Evolutionary conservation across 768 basidiomycete species (phyloP), one percentile per base, ranked within the genome.

Genomic region (Royoungia palumana): DNA sequence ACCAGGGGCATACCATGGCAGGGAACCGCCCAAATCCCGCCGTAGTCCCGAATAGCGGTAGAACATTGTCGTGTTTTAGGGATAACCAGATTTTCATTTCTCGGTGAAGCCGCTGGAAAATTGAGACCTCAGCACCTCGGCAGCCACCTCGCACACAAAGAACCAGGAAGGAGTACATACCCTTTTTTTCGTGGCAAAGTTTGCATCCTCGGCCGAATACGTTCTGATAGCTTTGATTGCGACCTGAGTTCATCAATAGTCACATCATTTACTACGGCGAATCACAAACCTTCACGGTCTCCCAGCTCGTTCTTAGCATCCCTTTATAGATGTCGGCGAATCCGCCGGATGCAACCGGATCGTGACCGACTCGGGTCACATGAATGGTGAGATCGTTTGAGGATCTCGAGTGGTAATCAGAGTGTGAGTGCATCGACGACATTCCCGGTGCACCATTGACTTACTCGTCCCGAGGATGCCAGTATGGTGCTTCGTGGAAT

Each of bases 1-100:
- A 13, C 64, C 64, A 65, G 9, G 66, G 65, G 14, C 54, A 68
- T 13, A 68, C 48, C 60, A 65, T 64, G 7, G 67, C 66, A 14
- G 58, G 46, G 28, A 57, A 57, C 11, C 52, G 60, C 20, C 67
- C 67, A 41, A 62, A 67, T 24, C 54, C 65, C 14, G 53, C 13
- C 41, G 63, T 13, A 51, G 43, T 50, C 12, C 54, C 54, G 17
- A 55, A 36, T 9, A 56, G 44, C 9, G 46, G 54, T n/a, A 56
- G 16, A 5, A 69, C 49, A 40, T 68, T 65, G 13, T 40, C 21
- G 35, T 68, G 65, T 3, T 51, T 21, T 12, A 68, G 44, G 12
- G 34, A 16, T 36, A 56, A 52, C 67, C 67, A 68, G 16, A 65
- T 49, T 25, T 46, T 55, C 28, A 68, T 55, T 35, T 68, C 66